Conservation (phyloP, 2,329 filamentous ascomycete genomes). For the Acrodontium crateriforme region DNA sequence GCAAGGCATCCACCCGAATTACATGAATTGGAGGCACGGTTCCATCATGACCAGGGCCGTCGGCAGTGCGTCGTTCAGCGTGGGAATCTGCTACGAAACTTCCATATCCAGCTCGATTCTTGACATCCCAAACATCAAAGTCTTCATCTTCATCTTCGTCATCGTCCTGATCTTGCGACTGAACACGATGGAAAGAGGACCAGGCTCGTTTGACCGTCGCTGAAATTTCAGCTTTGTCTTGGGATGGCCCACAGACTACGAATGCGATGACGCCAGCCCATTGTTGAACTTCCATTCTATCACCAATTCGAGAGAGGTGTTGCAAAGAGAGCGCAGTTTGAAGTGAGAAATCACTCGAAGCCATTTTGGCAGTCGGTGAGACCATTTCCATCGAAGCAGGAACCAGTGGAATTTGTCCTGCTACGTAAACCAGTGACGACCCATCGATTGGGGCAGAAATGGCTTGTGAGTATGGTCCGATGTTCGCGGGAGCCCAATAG, state of each 20-base stretch:
- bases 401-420: constrained; percentile 82
- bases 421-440: constrained; percentile 46
- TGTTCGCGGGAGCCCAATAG: constrained; percentile 97
- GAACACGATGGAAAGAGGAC: not conserved
- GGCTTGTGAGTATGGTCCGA: constrained; percentile 91
- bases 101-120: constrained; percentile 32
- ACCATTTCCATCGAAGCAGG: constrained; percentile 61
- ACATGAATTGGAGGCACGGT: constrained; percentile 54
- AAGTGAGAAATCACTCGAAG: constrained; percentile 6
- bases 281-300: constrained; percentile 55
- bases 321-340: constrained; percentile 66
- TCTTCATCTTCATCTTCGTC: constrained; percentile 34
- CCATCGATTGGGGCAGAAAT: constrained; percentile 38
- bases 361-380: not conserved
- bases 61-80: constrained; percentile 18
- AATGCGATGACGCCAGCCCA: constrained; percentile 69
- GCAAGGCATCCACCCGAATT: constrained; percentile 63
- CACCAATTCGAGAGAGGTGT: constrained; percentile 74
- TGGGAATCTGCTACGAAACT: constrained; percentile 3
- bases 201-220: too few species aligned
- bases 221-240: not conserved
- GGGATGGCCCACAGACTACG: constrained; percentile 38
- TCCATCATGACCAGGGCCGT: constrained; percentile 7
- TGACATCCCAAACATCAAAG: constrained; percentile 53
- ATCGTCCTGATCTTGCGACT: constrained; percentile 29